Evolutionary conservation across 257 asterid species (phyloP).

Genomic region (Solanum tacnaense): DNA sequence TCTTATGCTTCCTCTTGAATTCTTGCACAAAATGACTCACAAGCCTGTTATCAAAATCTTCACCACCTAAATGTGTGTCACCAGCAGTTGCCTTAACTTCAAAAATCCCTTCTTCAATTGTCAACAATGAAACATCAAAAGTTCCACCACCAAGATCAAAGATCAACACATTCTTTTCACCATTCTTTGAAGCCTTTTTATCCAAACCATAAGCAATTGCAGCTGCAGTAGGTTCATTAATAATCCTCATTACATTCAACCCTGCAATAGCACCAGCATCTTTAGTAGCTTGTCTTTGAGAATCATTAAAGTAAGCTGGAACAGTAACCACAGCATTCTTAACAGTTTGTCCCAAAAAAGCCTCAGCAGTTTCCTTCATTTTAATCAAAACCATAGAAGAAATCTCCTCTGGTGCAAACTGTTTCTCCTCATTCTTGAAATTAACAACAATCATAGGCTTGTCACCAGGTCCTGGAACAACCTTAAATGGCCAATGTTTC

Average conservation of each 20-base stretch:
- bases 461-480: neutral
- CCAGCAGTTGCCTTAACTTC: neutral
- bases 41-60: neutral
- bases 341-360: neutral
- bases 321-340: neutral
- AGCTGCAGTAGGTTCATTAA: neutral
- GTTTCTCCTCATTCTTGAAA: neutral
- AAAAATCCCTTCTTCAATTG: neutral
- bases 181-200: neutral
- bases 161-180: neutral
- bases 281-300: neutral
- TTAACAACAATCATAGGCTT: neutral
- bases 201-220: constrained; percentile 9
- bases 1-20: constrained; percentile 6
- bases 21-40: constrained; percentile 3
- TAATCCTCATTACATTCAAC: neutral
- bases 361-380: neutral
- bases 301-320: neutral
- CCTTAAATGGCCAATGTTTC: neutral
- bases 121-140: constrained; percentile 5
- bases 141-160: neutral
- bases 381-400: neutral
- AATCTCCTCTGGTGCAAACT: neutral
- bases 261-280: neutral
- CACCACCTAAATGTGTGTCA: neutral